phyloP scores from a whole-genome alignment of 2,329 filamentous ascomycete species.

The Pezicula neosporulosa region DNA sequence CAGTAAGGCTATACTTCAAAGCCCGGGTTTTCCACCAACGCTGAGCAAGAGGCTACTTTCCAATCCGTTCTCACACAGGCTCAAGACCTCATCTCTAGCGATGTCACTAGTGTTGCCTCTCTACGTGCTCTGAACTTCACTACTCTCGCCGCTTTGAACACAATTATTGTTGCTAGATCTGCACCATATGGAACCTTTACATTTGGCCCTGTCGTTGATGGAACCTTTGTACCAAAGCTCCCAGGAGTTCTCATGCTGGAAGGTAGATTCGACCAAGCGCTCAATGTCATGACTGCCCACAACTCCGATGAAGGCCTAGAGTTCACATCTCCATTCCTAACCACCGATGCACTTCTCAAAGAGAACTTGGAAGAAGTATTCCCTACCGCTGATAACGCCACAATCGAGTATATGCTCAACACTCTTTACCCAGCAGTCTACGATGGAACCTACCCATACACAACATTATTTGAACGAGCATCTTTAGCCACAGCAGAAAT shows the following conservation, averaged over 20 bases:
- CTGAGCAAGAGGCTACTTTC: slow-evolving; percentile 8
- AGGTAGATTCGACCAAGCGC: slow-evolving; percentile 38
- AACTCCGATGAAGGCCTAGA: slow-evolving; percentile 38
- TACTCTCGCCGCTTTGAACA: slow-evolving; percentile 4
- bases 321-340: slow-evolving; percentile 33
- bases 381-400: neutral
- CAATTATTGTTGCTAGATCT: neutral
- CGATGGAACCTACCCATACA: slow-evolving; percentile 1
- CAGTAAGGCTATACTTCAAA: slow-evolving; percentile 30
- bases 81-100: slow-evolving; percentile 26
- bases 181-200: slow-evolving; percentile 6
- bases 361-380: slow-evolving; percentile 1
- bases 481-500: slow-evolving; percentile 38
- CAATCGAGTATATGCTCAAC: neutral
- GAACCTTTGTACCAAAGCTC: slow-evolving; percentile 41
- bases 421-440: slow-evolving; percentile 2
- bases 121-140: slow-evolving; percentile 4
- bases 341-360: slow-evolving; percentile 8
- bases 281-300: slow-evolving; percentile 42
- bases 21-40: slow-evolving; percentile 16
- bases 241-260: slow-evolving; percentile 41
- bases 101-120: neutral
- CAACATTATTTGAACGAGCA: slow-evolving; percentile 36
- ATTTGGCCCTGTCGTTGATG: slow-evolving; percentile 44
- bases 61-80: slow-evolving; percentile 32